These are phyloP conservation scores for Flaveria trinervia DNA, from an alignment of 129 eudicot species.

Conservation along the genomic window DNA sequence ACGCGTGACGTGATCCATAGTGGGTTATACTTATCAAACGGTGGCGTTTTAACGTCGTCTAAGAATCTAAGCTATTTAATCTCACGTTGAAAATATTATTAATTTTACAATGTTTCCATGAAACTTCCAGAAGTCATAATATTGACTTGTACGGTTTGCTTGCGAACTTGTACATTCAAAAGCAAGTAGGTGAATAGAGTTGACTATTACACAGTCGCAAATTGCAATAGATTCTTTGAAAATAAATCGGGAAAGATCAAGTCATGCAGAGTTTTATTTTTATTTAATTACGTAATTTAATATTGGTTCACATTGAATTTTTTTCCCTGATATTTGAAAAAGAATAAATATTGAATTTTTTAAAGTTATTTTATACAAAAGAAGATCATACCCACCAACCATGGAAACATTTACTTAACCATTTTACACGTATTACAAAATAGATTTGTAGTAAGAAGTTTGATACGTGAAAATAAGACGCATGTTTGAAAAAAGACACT, in stretches of 20 bases:
- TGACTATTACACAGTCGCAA: constrained; percentile 13
- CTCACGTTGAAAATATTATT: background rate
- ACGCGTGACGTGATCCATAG: background rate
- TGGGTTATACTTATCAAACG: background rate
- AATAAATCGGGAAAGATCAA: constrained; percentile 19
- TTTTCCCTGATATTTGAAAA: background rate
- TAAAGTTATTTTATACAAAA: too few relatives aligned
- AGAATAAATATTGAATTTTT: too few relatives aligned
- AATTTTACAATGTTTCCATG: background rate
- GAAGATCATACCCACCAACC: background rate
- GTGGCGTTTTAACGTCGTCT: background rate
- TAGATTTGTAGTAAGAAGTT: too few relatives aligned
- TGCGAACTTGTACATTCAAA: constrained; percentile 25
- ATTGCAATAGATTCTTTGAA: constrained; percentile 16
- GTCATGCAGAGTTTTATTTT: constrained; percentile 8
- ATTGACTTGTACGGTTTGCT: constrained; percentile 19
- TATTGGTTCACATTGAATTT: background rate
- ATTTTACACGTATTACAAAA: too few relatives aligned
- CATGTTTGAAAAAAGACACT: too few relatives aligned
- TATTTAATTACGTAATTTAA: background rate
- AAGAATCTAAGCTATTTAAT: background rate
- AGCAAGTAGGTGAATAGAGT: constrained; percentile 19
- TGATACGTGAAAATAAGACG: too few relatives aligned
- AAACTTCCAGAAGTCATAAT: background rate
- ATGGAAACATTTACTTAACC: background rate